A percentile compares a stretch with the other conserved stretches of the same genome.
phyloP scores from a whole-genome alignment of 2,329 filamentous ascomycete genomes.

The Aspergillus felis region DNA sequence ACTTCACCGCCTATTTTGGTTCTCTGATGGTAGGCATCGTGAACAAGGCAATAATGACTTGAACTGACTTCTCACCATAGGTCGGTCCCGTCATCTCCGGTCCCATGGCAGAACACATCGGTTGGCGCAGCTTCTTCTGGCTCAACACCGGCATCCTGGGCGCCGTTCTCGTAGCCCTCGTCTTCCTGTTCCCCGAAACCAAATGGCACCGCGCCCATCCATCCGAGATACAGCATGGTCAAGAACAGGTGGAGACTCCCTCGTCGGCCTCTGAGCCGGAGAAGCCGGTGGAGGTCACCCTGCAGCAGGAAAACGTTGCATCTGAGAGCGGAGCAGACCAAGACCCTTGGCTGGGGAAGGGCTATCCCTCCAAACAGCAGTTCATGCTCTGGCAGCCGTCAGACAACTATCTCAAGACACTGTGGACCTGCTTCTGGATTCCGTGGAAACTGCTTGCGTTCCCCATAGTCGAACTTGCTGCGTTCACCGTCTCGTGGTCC shows the following conservation, averaged over 20 bases:
- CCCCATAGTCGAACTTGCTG: conserved; percentile 60
- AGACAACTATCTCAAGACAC: conserved; percentile 39
- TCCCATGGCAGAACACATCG: conserved; percentile 55
- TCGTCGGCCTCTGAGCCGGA: conserved; percentile 11
- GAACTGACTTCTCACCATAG: not conserved
- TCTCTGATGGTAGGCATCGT: conserved; percentile 50
- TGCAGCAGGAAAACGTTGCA: conserved; percentile 13
- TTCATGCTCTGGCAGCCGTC: conserved; percentile 53
- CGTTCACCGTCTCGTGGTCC: conserved; percentile 60
- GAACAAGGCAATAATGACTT: too few relatives aligned
- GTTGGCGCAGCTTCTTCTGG: conserved; percentile 65
- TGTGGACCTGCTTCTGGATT: conserved; percentile 55
- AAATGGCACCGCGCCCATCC: conserved; percentile 51
- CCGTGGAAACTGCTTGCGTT: conserved; percentile 61
- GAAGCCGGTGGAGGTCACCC: conserved; percentile 8
- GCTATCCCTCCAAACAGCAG: conserved; percentile 52
- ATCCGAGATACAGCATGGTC: conserved; percentile 10
- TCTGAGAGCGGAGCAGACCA: conserved; percentile 22
- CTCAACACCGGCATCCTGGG: conserved; percentile 56
- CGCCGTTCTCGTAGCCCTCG: conserved; percentile 47
- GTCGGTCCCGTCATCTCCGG: conserved; percentile 55
- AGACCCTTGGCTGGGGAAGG: conserved; percentile 55
- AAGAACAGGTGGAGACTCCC: not conserved
- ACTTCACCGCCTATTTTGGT: conserved; percentile 62
- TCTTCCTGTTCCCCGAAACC: conserved; percentile 63